Conservation (phyloP, 352 stramenopile genomes). For the Phytophthora pisi region DNA sequence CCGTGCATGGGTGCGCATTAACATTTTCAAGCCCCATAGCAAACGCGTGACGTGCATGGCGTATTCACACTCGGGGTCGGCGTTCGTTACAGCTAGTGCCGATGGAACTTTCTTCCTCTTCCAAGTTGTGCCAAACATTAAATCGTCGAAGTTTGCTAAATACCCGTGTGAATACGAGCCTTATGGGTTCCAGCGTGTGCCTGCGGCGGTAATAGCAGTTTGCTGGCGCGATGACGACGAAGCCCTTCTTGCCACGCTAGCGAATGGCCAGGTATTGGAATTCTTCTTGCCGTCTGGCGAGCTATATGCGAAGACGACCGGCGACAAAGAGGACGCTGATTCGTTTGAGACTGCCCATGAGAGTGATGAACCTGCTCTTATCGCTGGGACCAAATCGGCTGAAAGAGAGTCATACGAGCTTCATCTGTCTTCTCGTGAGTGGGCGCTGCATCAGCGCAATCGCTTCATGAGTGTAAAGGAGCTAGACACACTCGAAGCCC, state of each 20-base stretch:
- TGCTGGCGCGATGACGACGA: constrained; percentile 74
- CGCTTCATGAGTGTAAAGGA: constrained; percentile 60
- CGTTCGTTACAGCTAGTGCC: constrained; percentile 73
- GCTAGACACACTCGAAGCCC: constrained; percentile 48
- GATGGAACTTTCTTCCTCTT: constrained; percentile 92
- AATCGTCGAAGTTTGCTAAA: constrained; percentile 58
- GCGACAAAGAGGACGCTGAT: constrained; percentile 9
- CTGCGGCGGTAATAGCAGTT: constrained; percentile 42
- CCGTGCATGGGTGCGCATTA: constrained; percentile 60
- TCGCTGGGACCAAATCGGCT: not conserved
- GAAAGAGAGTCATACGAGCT: constrained; percentile 67
- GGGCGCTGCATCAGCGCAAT: constrained; percentile 48
- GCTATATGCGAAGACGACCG: constrained; percentile 11
- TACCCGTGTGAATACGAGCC: constrained; percentile 71
- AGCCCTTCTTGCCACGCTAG: constrained; percentile 72
- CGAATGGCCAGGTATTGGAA: constrained; percentile 63
- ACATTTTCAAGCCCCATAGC: constrained; percentile 91
- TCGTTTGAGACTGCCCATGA: constrained; percentile 3
- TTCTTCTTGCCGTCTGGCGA: constrained; percentile 58
- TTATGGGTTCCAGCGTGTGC: constrained; percentile 72
- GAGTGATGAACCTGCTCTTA: constrained; percentile 5
- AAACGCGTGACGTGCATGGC: constrained; percentile 65
- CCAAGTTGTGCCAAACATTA: constrained; percentile 50
- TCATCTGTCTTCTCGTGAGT: constrained; percentile 45
- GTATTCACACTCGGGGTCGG: constrained; percentile 68